These are phyloP conservation scores for Alternaria tenuissima DNA, from an alignment of 2,329 filamentous ascomycete species.

Conservation along the genomic window DNA sequence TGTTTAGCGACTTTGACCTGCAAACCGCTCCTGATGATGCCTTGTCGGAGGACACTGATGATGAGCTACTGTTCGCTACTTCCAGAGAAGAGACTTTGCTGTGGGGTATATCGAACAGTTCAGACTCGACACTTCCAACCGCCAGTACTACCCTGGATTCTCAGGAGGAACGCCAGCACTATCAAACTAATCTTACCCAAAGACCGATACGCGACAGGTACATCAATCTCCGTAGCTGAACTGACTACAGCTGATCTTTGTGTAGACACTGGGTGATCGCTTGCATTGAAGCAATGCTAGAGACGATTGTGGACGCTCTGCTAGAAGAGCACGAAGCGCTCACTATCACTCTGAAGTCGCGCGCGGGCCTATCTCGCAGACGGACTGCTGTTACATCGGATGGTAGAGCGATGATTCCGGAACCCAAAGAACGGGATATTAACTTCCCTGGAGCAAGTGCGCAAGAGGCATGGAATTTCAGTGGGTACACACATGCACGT, in stretches of 20 bases:
- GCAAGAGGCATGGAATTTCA: slow-evolving; percentile 67
- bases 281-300: slow-evolving; percentile 65
- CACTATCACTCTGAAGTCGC: slow-evolving; percentile 58
- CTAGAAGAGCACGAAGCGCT: slow-evolving; percentile 58
- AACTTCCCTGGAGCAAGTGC: slow-evolving; percentile 64
- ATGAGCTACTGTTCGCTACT: slow-evolving; percentile 33
- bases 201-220: slow-evolving; percentile 25
- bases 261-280: slow-evolving; percentile 54
- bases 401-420: slow-evolving; percentile 13
- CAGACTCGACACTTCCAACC: background rate
- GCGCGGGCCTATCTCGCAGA: slow-evolving; percentile 33
- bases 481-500: slow-evolving; percentile 42
- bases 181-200: background rate
- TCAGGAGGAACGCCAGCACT: background rate
- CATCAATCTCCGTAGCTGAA: background rate
- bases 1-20: slow-evolving; percentile 34
- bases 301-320: slow-evolving; percentile 61
- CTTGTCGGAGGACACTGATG: slow-evolving; percentile 25
- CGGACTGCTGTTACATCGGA: slow-evolving; percentile 13
- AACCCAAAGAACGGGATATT: slow-evolving; percentile 36
- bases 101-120: slow-evolving; percentile 13
- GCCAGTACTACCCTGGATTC: background rate
- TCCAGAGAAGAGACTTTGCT: slow-evolving; percentile 10
- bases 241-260: slow-evolving; percentile 10
- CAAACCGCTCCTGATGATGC: slow-evolving; percentile 25